Evolutionary conservation across 352 stramenopile genomes (phyloP), one percentile per base, ranked within the genome.

Genomic region (Pythium diclinum): DNA sequence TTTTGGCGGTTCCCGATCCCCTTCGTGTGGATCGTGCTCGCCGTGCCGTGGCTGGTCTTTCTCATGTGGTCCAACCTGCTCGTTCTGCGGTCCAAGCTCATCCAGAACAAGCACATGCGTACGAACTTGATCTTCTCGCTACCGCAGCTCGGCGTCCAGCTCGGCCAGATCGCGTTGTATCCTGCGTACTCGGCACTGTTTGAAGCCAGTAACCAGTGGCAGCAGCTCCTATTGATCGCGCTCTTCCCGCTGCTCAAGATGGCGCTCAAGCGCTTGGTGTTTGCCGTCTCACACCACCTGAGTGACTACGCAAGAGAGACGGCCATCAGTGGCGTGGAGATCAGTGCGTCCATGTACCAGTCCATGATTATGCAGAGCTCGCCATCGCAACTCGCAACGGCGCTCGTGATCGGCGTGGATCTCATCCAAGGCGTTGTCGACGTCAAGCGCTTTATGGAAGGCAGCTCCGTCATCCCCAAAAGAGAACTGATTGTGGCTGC

Each of bases 321-420:
- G 10, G 59, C 54, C 21, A 59, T 67, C 30, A 59, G 51, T 10
- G 55, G 53, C 32, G 48, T 64, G 4, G 65, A 72, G 59, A 67
- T 72, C 33, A 28, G 33, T 5, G 59, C 46, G 4, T 25, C 55
- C 13, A 67, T 72, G 53, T 72, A 72, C 56, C 65, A 72, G 55
- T 42, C 44, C n/a, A 40, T 46, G 54, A 53, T 72, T 46, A 67
- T 72, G 59, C 65, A 72, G 23, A 61, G 16, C 46, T 57, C 55
- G 9, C 54, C 65, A 17, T 61, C 59, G 11, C 3, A 17, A 11
- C 4, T 47, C 21, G 53, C 54, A 1, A 64, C 59, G 2, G 59
- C 48, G 13, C n/a, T 64, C n/a, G 9, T 72, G 32, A 72, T 72
- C 9, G 53, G 40, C 9, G 1, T 72, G 7, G 65, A 72, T 55